These are phyloP conservation scores for Elsinoe fawcettii DNA, from an alignment of 2,329 filamentous ascomycete species.

Conservation along the genomic window DNA sequence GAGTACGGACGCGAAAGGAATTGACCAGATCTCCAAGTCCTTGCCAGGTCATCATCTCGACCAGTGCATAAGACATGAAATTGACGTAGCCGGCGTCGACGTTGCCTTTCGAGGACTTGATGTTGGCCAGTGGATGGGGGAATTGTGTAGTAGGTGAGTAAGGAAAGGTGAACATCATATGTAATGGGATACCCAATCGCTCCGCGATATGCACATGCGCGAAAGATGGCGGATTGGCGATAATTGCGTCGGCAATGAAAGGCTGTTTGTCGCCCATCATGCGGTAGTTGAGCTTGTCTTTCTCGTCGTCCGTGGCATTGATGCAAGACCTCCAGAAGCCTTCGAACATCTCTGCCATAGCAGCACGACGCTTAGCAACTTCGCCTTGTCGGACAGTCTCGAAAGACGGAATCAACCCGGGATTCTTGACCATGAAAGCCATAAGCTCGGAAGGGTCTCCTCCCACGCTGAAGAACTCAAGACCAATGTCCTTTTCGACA, in stretches of 20 bases:
- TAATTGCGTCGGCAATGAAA: slow-evolving; percentile 71
- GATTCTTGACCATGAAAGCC: slow-evolving; percentile 85
- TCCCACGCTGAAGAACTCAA: slow-evolving; percentile 75
- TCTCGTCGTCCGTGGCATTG: slow-evolving; percentile 62
- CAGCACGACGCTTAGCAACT: slow-evolving; percentile 56
- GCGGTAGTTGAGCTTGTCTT: slow-evolving; percentile 49
- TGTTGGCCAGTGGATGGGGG: slow-evolving; percentile 68
- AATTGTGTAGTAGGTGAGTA: slow-evolving; percentile 70
- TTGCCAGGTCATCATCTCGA: slow-evolving; percentile 66
- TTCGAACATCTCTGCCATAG: slow-evolving; percentile 76
- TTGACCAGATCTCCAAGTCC: slow-evolving; percentile 69
- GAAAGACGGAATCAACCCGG: slow-evolving; percentile 64
- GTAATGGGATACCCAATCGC: slow-evolving; percentile 65
- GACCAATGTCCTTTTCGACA: slow-evolving; percentile 60
- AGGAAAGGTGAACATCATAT: slow-evolving; percentile 53
- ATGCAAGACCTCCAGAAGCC: slow-evolving; percentile 76
- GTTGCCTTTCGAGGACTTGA: slow-evolving; percentile 55
- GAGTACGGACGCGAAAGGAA: slow-evolving; percentile 59
- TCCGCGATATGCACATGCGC: slow-evolving; percentile 75
- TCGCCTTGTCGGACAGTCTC: slow-evolving; percentile 67
- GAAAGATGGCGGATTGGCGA: slow-evolving; percentile 73
- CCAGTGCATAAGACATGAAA: slow-evolving; percentile 71
- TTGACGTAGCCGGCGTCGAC: slow-evolving; percentile 67
- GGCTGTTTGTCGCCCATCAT: slow-evolving; percentile 56
- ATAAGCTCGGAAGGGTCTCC: slow-evolving; percentile 74